Conservation (phyloP, 345 rosid genomes). For the Arabidopsis arenosa region DNA sequence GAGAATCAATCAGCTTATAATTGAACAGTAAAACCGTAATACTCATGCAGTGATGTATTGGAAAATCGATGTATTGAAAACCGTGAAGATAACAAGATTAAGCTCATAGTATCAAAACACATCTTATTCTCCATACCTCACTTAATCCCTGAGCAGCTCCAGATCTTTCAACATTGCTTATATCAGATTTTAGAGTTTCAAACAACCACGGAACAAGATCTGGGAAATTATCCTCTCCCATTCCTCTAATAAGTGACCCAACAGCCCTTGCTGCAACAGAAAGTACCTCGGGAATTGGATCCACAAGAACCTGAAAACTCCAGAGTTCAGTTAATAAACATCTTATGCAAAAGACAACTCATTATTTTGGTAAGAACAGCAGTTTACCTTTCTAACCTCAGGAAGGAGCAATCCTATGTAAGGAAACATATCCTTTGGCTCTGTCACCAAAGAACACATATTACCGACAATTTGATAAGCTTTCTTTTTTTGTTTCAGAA, state of each 20-base stretch:
- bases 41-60: slow-evolving; percentile 5
- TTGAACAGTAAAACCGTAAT: neutral
- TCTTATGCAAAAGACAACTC: slow-evolving; percentile 15
- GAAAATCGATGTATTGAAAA: neutral
- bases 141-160: slow-evolving; percentile 99
- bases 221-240: slow-evolving; percentile 98
- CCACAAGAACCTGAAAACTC: slow-evolving; percentile 84
- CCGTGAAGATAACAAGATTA: slow-evolving; percentile 8
- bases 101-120: slow-evolving; percentile 6
- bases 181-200: slow-evolving; percentile 92
- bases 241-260: slow-evolving; percentile 97
- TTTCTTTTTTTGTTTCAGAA: slow-evolving; percentile 92
- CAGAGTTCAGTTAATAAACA: slow-evolving; percentile 30
- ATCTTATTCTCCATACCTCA: slow-evolving; percentile 63
- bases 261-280: slow-evolving; percentile 98
- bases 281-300: slow-evolving; percentile 98
- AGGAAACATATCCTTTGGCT: slow-evolving; percentile 98
- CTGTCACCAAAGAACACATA: slow-evolving; percentile 98
- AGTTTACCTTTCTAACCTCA: slow-evolving; percentile 89
- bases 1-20: neutral
- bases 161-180: slow-evolving; percentile 96
- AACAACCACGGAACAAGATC: slow-evolving; percentile 98
- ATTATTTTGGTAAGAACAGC: neutral
- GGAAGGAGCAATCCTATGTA: slow-evolving; percentile 97
- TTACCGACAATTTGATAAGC: slow-evolving; percentile 97